Base-by-base conservation (phyloP, 306 rosid genomes). In the Prunus mongolica region DNA sequence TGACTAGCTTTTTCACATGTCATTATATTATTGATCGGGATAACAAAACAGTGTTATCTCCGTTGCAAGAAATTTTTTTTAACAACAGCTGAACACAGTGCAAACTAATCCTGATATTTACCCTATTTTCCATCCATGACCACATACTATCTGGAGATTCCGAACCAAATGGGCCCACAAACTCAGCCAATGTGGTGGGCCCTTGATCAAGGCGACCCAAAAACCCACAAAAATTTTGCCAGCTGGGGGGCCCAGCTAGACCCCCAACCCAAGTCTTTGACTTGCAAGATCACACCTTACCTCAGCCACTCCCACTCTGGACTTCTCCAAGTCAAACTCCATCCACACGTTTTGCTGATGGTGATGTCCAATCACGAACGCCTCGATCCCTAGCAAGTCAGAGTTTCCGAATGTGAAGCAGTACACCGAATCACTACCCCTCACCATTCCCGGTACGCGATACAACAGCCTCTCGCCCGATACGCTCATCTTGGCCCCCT, bases 301-400 rank as follows among this genome's bases (percentile, higher is more conserved):
- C 45, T 84, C 85, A 3, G 87, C 93, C 64, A 93, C 88, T 60
- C 98, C 97, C 50, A 93, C 85, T 72, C 98, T 85, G 3, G 92
- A 88, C 49, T 84, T 91, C 49, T 41, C 92, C 78, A 91, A 51
- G 73, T 93, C 98, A 66, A 91, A 93, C 76, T 93, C 98, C 93
- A 91, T 87, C 98, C 98, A 93, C 87, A 93, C 78, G 72, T 93
- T 91, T 56, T 89, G 96, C 74, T 93, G 98, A 52, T 93, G 98
- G 77, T 93, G 86, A 55, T 93, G 91, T 0, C 97, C 98, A 71
- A 93, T 89, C 67, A 93, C 86, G 15, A 77, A 91, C 2, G 97
- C 93, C 47, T 91, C 97, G 13, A 88, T 69, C 0, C 97, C 97
- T 72, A 89, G 55, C 73, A 93, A 63, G 44, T 93, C 97, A 1